Base-by-base conservation (phyloP, 257 asterid genomes). In the Jacaranda mimosifolia region DNA sequence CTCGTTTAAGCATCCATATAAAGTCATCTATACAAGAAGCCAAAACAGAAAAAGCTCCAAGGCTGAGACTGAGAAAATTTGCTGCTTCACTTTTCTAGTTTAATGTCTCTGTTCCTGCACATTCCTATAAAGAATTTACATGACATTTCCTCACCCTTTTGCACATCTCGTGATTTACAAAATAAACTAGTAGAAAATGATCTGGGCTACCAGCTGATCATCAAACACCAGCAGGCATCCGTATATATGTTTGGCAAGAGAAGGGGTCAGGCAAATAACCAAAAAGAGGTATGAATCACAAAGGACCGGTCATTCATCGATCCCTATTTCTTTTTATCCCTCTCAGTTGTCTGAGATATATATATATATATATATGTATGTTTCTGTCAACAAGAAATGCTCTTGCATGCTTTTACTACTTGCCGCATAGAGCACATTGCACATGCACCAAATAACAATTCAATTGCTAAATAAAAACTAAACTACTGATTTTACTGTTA, bases 401-500 rank as follows among this genome's bases (percentile, higher is more conserved):
- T 9, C 76, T 7, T 48, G 8, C 68, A 46, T 58, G 14, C 17
- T 46, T 49, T 68, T 58, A 38, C 80, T 38, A 64, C 18, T 59
- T 76, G 32, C 32, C 15, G 43, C 67, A 68, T 15, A 53, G 62
- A 82, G 68, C 70, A 72, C 46, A 51, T 45, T 39, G 60, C 73
- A 62, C 36, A 71, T 26, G 80, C 52, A 63, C 42, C 48, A 78
- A 58, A 19, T 63, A 49, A n/a, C 40, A 48, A 72, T 35, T 45
- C 74, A 35, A 70, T 17, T 11, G 68, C 17, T 76, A 38, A 53
- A 64, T 17, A 49, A 57, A 68, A 26, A 71, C 64, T 38, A 59
- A 81, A 38, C 57, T 39, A 78, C 72, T 19, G 42, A 70, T 69
- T 64, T 57, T 17, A 75, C 64, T 52, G 72, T 52, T 7, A 71